These are phyloP conservation scores for Zea mays DNA, from an alignment of 176 grass and related monocot genomes.

Conservation along the genomic window Zm-B73-REFERENCE-NAM-5.0 NC_050096.1:200989501-200990000, in stretches of 20 bases:
- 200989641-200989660: not conserved
- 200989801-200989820: constrained; percentile 66
- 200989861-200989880: constrained; percentile 37
- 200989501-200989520: too few species aligned
- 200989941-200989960: constrained; percentile 45
- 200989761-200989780: constrained; percentile 37
- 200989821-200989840: constrained; percentile 85
- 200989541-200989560: not conserved
- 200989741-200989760: constrained; percentile 72
- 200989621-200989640: not conserved
- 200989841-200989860: constrained; percentile 51
- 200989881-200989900: constrained; percentile 25
- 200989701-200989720: constrained; percentile 51
- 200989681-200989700: not conserved
- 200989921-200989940: constrained; percentile 22
- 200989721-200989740: constrained; percentile 7
- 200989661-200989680: not conserved
- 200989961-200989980: constrained; percentile 51
- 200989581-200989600: not conserved
- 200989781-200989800: constrained; percentile 28
- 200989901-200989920: constrained; percentile 37
- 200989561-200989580: not conserved
- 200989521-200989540: not conserved
- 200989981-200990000: constrained; percentile 51
- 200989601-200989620: not conserved